Conservation (phyloP, 148 eudicot genomes). For the Beta vulgaris region DNA sequence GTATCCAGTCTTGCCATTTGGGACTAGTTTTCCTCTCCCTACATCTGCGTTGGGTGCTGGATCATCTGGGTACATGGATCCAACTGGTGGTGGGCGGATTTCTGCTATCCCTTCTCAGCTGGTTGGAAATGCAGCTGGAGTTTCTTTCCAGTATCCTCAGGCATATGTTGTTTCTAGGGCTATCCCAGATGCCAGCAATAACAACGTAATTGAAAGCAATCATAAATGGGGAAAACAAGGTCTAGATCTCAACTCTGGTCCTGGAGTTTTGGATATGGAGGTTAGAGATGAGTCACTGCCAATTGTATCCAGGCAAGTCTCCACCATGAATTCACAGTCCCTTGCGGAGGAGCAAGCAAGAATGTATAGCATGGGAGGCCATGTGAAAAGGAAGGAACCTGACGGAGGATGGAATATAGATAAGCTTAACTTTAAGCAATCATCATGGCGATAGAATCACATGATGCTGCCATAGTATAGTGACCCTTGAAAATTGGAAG, state of each 20-base stretch:
- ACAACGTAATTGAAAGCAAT: conserved; percentile 40
- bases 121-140: conserved; percentile 51
- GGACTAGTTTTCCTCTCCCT: conserved; percentile 54
- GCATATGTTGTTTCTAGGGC: conserved; percentile 45
- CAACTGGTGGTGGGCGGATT: conserved; percentile 53
- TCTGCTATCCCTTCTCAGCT: conserved; percentile 60
- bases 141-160: conserved; percentile 62
- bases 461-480: conserved; percentile 23
- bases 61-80: conserved; percentile 56
- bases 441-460: conserved; percentile 55
- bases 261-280: conserved; percentile 53
- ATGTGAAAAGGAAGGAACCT: conserved; percentile 72
- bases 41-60: conserved; percentile 49
- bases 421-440: conserved; percentile 52
- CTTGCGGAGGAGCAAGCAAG: conserved; percentile 57
- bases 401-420: conserved; percentile 79
- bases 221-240: conserved; percentile 58
- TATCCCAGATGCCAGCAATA: conserved; percentile 43
- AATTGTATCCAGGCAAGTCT: conserved; percentile 41
- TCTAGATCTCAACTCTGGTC: conserved; percentile 87
- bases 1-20: conserved; percentile 67
- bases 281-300: conserved; percentile 52
- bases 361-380: conserved; percentile 50
- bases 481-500: conserved; percentile 27
- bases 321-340: conserved; percentile 45